Base-by-base conservation (phyloP, 1,284 basidiomycete species). In the Polyporus tsugae region DNA sequence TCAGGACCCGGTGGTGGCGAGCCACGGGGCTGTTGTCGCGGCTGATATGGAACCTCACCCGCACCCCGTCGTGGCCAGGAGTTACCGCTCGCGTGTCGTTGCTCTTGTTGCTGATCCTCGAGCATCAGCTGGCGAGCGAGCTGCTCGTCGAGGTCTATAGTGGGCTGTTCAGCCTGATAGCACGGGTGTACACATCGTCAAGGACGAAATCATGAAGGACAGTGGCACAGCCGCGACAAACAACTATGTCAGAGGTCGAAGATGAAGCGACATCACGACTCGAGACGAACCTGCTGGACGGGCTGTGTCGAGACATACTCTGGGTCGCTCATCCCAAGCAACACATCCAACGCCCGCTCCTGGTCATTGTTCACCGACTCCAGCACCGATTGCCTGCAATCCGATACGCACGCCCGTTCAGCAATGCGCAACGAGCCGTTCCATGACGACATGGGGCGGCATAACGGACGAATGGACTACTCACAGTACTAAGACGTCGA, bases 281-380 rank as follows among this genome's bases (percentile, higher is more conserved):
- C 1, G 7, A 59, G 44, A 71, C 78, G 64, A 72, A 79, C 75
- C n/a, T 74, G 72, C 1, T 68, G 69, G 0, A 76, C 74, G 2
- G 42, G 42, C 29, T 71, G 68, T 4, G 77, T 71, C 0, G 85
- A 79, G 33, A 84, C 83, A 75, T 91, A 93, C 6, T 89, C 84
- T 1, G 93, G 93, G 80, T 95, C 93, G 77, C 85, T 93, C 93
- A 95, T 95, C 10, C 89, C 90, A 9, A 95, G 84, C 19, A 95
- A 81, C 0, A 85, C 81, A 74, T 94, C 92, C 63, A 94, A 84
- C 5, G 93, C 93, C 36, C 84, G 85, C 73, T 91, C 92, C 72
- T 92, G 87, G 72, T 92, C 81, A 29, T 89, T 84, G 42, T 82
- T 75, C 1, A 90, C 90, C 11, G 89, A 91, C 67, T 92, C 87